Evolutionary conservation across 2,329 filamentous ascomycete genomes (phyloP).

Genomic region (Westerdykella aurantiaca): DNA sequence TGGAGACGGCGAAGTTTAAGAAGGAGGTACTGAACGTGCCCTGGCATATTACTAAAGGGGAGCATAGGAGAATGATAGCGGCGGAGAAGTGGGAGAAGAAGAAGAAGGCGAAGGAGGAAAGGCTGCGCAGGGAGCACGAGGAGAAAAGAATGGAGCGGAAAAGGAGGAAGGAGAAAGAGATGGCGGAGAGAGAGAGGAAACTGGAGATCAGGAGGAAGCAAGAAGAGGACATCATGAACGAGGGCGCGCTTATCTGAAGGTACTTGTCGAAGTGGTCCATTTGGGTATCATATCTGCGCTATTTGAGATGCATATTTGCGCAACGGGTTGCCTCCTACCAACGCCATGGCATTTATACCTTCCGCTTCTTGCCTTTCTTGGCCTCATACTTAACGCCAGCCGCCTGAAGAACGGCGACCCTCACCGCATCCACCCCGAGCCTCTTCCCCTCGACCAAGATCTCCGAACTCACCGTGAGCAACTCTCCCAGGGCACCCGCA

Average conservation of each 20-base stretch:
- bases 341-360: too few species aligned
- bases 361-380: neutral
- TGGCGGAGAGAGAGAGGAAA: conserved; percentile 33
- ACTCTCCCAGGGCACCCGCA: conserved; percentile 49
- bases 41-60: conserved; percentile 46
- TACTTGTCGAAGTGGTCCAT: neutral
- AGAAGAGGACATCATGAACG: conserved; percentile 41
- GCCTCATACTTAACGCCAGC: conserved; percentile 26
- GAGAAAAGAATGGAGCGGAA: conserved; percentile 28
- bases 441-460: conserved; percentile 43
- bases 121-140: conserved; percentile 31
- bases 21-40: conserved; percentile 47
- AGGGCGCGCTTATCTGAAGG: conserved; percentile 34
- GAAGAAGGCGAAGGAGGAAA: conserved; percentile 31
- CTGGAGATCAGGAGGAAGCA: conserved; percentile 39
- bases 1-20: conserved; percentile 46
- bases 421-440: conserved; percentile 56
- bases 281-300: neutral
- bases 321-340: too few species aligned
- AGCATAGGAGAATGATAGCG: conserved; percentile 40
- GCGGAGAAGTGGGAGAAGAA: conserved; percentile 38
- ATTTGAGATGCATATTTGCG: neutral
- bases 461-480: conserved; percentile 54
- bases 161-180: conserved; percentile 25
- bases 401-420: conserved; percentile 60